Percentiles rank a stretch among this genome's conserved stretches.
These are phyloP conservation scores for Gaultheria prostrata DNA, from an alignment of 148 eudicot species.

Conservation along the genomic window DNA sequence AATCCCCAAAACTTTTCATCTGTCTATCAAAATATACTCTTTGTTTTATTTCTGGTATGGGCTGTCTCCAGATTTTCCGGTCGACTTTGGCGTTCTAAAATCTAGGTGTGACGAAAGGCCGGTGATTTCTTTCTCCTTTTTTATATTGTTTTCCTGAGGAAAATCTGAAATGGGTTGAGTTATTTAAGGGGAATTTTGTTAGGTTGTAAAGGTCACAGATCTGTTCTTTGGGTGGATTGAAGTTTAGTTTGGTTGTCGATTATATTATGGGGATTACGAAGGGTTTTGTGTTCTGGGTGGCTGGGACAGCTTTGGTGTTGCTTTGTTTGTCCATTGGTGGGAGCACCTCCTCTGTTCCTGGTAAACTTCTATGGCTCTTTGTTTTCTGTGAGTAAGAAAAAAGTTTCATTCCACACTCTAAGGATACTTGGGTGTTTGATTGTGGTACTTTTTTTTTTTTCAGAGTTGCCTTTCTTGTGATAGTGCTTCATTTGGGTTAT, in stretches of 20 bases:
- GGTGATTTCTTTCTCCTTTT: neutral
- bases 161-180: constrained; percentile 20
- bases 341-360: constrained; percentile 20
- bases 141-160: neutral
- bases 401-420: no score
- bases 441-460: neutral
- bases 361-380: constrained; percentile 13
- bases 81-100: constrained; percentile 14
- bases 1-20: neutral
- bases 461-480: neutral
- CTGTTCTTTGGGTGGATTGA: neutral
- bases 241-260: neutral
- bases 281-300: constrained; percentile 27
- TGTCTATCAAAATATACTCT: neutral
- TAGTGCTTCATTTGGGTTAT: neutral
- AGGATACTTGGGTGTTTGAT: neutral
- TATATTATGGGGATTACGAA: constrained; percentile 21
- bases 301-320: constrained; percentile 27
- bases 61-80: constrained; percentile 27
- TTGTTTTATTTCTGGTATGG: constrained; percentile 20
- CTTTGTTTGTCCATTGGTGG: constrained; percentile 20
- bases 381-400: neutral
- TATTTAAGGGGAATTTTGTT: constrained; percentile 12
- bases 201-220: neutral
- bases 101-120: constrained; percentile 19